A percentile compares a stretch with the other conserved stretches of the same genome.
These are phyloP conservation scores for Globomyces sp. DNA, from an alignment of 371 early-diverging fungal species.

Conservation along the genomic window DNA sequence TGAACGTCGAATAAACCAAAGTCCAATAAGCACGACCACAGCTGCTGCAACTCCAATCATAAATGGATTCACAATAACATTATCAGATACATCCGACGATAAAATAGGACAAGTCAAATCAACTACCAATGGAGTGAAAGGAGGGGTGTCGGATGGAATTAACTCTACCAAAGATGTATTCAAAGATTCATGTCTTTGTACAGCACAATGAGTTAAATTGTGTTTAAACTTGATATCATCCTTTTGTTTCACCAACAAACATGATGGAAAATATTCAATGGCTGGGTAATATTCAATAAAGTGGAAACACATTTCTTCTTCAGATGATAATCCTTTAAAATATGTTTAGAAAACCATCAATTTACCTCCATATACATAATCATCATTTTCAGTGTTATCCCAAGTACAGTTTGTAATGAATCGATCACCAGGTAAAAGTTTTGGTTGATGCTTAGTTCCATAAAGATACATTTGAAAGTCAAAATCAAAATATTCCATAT, in stretches of 20 bases:
- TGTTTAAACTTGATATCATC: not conserved
- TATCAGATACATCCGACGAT: too few species aligned
- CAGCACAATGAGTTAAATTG: not conserved
- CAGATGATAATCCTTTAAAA: not conserved
- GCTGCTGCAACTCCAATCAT: too few species aligned
- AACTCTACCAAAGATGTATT: not conserved
- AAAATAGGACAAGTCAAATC: not conserved
- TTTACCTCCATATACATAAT: not conserved
- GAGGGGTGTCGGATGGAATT: conserved; percentile 1
- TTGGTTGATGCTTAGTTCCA: not conserved
- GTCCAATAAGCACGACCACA: too few species aligned
- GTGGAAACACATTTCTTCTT: conserved; percentile 36
- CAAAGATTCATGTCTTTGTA: not conserved
- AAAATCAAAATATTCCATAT: conserved; percentile 13
- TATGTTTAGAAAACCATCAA: not conserved
- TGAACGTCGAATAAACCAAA: too few species aligned
- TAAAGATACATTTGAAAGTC: conserved; percentile 9
- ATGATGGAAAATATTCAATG: conserved; percentile 12
- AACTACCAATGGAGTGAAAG: not conserved
- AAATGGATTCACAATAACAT: too few species aligned
- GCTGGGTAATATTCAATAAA: conserved; percentile 32
- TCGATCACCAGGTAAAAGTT: conserved; percentile 15
- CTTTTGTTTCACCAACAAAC: conserved; percentile 11
- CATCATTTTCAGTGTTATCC: not conserved
- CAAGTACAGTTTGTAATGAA: conserved; percentile 5